These are phyloP conservation scores for Boletus pseudo-olivaceus DNA, from an alignment of 768 basidiomycete species.

Conservation along the genomic window DNA sequence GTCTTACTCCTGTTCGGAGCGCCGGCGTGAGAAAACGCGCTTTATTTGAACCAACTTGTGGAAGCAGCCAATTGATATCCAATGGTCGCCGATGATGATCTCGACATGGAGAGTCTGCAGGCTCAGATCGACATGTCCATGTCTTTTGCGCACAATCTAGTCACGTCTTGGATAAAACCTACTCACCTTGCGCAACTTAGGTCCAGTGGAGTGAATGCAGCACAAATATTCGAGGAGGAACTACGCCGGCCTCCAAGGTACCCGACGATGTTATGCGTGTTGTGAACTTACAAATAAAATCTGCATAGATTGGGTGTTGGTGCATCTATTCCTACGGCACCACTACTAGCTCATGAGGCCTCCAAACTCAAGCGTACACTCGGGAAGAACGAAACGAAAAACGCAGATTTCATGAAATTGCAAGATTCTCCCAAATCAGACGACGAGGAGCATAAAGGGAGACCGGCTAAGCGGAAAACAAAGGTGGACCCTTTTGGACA, in stretches of 20 bases:
- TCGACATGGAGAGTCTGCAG: conserved; percentile 67
- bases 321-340: conserved; percentile 52
- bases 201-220: conserved; percentile 31
- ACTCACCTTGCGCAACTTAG: conserved; percentile 37
- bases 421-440: conserved; percentile 32
- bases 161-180: conserved; percentile 75
- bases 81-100: conserved; percentile 46
- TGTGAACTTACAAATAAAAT: conserved; percentile 6
- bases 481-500: conserved; percentile 54
- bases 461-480: conserved; percentile 56
- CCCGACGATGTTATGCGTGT: background rate
- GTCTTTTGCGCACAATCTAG: conserved; percentile 69
- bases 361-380: conserved; percentile 62
- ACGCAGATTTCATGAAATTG: conserved; percentile 38
- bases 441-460: conserved; percentile 55
- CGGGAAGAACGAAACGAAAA: conserved; percentile 47
- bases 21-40: conserved; percentile 20
- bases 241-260: conserved; percentile 72
- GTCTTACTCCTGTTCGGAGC: background rate
- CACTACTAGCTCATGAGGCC: conserved; percentile 48
- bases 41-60: background rate
- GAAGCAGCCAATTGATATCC: background rate
- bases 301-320: conserved; percentile 68
- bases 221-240: conserved; percentile 62
- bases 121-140: conserved; percentile 81